phyloP scores from a whole-genome alignment of 2,329 filamentous ascomycete genomes.

The Tolypocladium endophyticum region DNA sequence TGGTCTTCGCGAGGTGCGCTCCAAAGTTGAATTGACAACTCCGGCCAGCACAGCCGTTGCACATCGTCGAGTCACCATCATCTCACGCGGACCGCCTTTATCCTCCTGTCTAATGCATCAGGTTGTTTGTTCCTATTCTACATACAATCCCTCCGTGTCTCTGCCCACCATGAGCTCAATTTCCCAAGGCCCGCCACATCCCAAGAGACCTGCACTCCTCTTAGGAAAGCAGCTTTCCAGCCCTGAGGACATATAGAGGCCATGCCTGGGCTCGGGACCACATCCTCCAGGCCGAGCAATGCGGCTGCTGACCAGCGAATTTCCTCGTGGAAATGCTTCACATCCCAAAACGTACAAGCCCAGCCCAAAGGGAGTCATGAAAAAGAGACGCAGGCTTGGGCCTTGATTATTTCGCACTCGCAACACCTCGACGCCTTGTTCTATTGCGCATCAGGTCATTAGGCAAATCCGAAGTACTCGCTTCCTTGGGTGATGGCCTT shows the following conservation, averaged over 20 bases:
- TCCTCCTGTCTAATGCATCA: not conserved
- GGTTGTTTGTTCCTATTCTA: slow-evolving; percentile 4
- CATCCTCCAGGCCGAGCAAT: not conserved
- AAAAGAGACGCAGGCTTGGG: not conserved
- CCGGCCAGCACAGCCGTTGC: not conserved
- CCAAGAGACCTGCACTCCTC: slow-evolving; percentile 24
- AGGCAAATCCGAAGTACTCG: slow-evolving; percentile 96
- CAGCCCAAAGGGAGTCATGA: not conserved
- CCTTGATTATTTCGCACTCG: not conserved
- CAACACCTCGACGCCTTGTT: slow-evolving; percentile 4
- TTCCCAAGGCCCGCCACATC: slow-evolving; percentile 3
- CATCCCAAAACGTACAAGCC: not conserved
- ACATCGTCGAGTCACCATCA: not conserved
- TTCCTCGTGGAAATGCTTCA: not conserved
- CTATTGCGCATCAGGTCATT: slow-evolving; percentile 23
- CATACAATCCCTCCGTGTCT: slow-evolving; percentile 5
- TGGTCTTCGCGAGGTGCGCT: not conserved
- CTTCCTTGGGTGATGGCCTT: slow-evolving; percentile 97
- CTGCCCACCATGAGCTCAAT: slow-evolving; percentile 3
- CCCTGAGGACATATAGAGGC: not conserved
- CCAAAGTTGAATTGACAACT: not conserved
- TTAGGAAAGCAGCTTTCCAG: slow-evolving; percentile 2
- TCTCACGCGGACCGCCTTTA: not conserved
- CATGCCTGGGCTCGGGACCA: not conserved
- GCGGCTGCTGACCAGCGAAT: not conserved